Evolutionary conservation across 768 basidiomycete species (phyloP), one percentile per base, ranked within the genome.

Genomic region (Russula emetica): DNA sequence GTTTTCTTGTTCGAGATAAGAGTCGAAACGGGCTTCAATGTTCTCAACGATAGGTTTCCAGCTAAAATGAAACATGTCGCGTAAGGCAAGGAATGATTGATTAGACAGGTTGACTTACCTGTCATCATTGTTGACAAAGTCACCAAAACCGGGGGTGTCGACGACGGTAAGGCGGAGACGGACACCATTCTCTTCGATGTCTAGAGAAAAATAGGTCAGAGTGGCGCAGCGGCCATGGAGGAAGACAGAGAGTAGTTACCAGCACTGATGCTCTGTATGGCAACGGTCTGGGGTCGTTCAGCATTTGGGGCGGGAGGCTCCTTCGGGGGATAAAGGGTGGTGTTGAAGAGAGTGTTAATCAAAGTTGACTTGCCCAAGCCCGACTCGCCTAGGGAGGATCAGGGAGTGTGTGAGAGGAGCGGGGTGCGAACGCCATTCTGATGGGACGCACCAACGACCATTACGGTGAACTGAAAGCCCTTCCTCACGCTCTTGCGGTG

Each of bases 21-120:
- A 90, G 73, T 98, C 97, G 71, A 97, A 98, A 58, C 97, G 92
- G 42, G 92, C 87, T 76, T 98, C 97, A 67, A 99, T 97, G 79
- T 98, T 94, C 75, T 98, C 95, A 22, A 98, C 84, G 68, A 99
- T 96, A 58, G 97, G 97, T 75, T 92, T 94, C 97, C 97, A 99
- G 75, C 96, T 97, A 69, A 54, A 66, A 55, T 32, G 54, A 24
- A 64, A 56, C 18, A 55, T 8, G 34, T 62, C 58, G 68, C 71
- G 67, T 66, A 49, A 69, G 67, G 59, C 69, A 61, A 55, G 56
- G 24, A 20, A 38, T 49, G 54, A 51, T 40, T 10, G 28, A 36
- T 16, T 42, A 28, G 40, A n/a, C 14, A 34, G 40, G 13, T 38
- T 13, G 45, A 57, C 67, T 63, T 67, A 93, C 94, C 94, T 94